Base-by-base conservation (phyloP, 352 stramenopile genomes). In the Pythium sukuiense region DNA sequence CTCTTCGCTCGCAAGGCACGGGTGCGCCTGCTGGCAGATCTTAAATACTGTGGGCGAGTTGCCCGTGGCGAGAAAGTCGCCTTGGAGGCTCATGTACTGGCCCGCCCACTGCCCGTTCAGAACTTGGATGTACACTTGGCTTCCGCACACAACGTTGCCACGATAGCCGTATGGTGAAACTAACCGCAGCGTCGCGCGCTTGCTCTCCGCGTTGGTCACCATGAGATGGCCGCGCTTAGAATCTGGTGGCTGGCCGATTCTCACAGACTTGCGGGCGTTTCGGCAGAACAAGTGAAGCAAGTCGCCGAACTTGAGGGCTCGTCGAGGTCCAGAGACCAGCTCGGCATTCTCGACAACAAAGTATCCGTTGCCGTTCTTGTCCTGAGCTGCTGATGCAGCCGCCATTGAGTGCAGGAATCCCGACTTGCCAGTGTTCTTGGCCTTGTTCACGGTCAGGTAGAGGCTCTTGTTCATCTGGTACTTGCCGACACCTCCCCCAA, bases 401-500 rank as follows among this genome's bases (percentile, higher is more conserved):
- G 39, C 50, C 37, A 58, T 27, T 6, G 55, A 56, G 26, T 46
- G 55, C 14, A 60, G 52, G 39, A 53, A 67, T 26, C 37, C 54
- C n/a, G 61, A 41, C 41, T 67, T 63, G 32, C 57, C 65, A 11
- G 45, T 39, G 16, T 74, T 62, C 24, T 66, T 45, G 0, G 76
- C 65, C 48, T 83, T 82, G 59, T 67, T 74, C 2, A 89, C 62
- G 52, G 70, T 81, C 18, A 91, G 35, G 20, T 82, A 87, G 27
- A 73, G 73, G 30, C 76, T 72, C 62, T 89, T 91, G 65, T 85
- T 91, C 26, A 88, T 55, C 46, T 89, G 83, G 60, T 89, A 88
- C 71, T 83, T 87, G 55, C 79, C 76, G 8, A 87, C 70, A 37
- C 80, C 80, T 45, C 78, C 76, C 12, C 80, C 77, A 7, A 91